Evolutionary conservation across 2,329 filamentous ascomycete genomes (phyloP).

Genomic region (Aspergillus pseudoglaucus): DNA sequence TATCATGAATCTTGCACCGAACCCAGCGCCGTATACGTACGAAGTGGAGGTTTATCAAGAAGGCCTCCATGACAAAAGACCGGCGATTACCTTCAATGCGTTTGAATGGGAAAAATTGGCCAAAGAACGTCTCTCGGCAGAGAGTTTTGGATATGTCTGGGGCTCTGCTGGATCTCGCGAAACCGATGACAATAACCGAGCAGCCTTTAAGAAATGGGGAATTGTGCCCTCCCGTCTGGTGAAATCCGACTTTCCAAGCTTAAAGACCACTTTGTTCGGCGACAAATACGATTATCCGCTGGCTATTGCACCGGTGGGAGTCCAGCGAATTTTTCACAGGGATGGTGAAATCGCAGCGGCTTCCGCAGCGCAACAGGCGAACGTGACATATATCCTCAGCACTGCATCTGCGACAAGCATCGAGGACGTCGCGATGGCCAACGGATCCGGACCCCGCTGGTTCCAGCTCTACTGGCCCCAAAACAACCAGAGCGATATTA

Average conservation of each 20-base stretch:
- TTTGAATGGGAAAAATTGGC: slow-evolving; percentile 50
- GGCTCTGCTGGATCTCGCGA: slow-evolving; percentile 45
- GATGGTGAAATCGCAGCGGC: slow-evolving; percentile 60
- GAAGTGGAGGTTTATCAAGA: neutral
- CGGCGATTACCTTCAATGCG: slow-evolving; percentile 49
- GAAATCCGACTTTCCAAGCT: slow-evolving; percentile 36
- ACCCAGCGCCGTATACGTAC: neutral
- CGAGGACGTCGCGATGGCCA: slow-evolving; percentile 57
- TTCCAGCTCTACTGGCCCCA: slow-evolving; percentile 69
- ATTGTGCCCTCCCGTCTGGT: slow-evolving; percentile 20
- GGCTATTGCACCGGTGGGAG: slow-evolving; percentile 61
- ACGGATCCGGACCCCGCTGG: slow-evolving; percentile 54
- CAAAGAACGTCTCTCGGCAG: slow-evolving; percentile 39
- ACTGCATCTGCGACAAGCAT: slow-evolving; percentile 58
- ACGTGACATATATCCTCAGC: slow-evolving; percentile 60
- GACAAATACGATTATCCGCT: slow-evolving; percentile 45
- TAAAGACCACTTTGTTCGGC: slow-evolving; percentile 48
- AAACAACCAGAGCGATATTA: slow-evolving; percentile 54
- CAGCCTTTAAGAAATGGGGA: slow-evolving; percentile 24
- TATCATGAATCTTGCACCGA: no score
- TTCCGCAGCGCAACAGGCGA: slow-evolving; percentile 50
- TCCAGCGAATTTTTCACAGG: slow-evolving; percentile 60
- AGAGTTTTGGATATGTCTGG: slow-evolving; percentile 54
- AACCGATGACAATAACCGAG: slow-evolving; percentile 23
- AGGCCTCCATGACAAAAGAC: neutral